Evolutionary conservation across 192 early-diverging fungal genomes (phyloP).

Genomic region (Pilobolus umbonatus): DNA sequence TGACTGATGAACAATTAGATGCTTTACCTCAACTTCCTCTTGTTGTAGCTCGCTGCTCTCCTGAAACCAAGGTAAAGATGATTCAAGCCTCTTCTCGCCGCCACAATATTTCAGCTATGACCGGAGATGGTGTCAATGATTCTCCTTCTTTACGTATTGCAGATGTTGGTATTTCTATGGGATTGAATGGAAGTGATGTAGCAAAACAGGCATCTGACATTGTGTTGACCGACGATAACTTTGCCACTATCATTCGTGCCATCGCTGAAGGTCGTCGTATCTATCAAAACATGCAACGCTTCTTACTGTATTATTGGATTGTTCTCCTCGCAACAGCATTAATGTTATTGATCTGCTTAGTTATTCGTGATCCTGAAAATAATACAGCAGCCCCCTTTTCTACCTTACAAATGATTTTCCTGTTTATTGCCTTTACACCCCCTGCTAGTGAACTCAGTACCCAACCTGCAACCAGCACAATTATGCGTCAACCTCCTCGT

Average conservation of each 20-base stretch:
- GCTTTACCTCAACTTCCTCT: constrained; percentile 68
- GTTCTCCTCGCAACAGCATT: constrained; percentile 51
- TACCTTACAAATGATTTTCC: constrained; percentile 70
- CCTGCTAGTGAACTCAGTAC: constrained; percentile 68
- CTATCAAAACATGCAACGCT: constrained; percentile 75
- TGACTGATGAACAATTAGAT: constrained; percentile 81
- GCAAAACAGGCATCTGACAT: constrained; percentile 90
- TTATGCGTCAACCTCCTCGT: constrained; percentile 72
- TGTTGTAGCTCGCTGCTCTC: constrained; percentile 88
- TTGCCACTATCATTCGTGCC: constrained; percentile 75
- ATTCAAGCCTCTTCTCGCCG: constrained; percentile 80
- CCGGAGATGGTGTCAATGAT: constrained; percentile 80
- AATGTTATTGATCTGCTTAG: constrained; percentile 60
- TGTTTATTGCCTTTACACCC: constrained; percentile 76
- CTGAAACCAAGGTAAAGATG: constrained; percentile 97
- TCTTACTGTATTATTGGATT: constrained; percentile 53
- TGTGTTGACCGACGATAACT: constrained; percentile 77
- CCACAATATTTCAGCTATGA: constrained; percentile 77
- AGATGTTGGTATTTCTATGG: constrained; percentile 58
- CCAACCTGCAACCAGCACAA: constrained; percentile 58
- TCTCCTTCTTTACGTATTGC: constrained; percentile 31
- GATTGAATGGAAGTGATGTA: constrained; percentile 86
- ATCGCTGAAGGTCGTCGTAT: constrained; percentile 78
- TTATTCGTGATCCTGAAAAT: constrained; percentile 53
- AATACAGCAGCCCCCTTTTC: constrained; percentile 70